phyloP scores from a whole-genome alignment of 108 stramenopile species.

The Skeletonema grethae region DNA sequence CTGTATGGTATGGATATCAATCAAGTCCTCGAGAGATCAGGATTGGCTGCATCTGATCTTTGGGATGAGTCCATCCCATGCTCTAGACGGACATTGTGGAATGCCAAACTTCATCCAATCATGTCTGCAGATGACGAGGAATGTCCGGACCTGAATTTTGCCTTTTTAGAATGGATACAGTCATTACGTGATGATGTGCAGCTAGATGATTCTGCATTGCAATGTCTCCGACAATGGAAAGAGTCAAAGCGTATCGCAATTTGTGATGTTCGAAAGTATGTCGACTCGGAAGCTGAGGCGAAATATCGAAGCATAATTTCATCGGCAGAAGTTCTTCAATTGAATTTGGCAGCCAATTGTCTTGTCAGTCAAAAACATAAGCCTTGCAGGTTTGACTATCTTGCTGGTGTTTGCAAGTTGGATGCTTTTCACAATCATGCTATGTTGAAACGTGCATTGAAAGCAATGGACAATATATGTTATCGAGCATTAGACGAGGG shows the following conservation, averaged over 20 bases:
- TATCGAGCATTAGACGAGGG: slow-evolving; percentile 22
- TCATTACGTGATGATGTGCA: slow-evolving; percentile 30
- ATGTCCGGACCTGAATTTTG: slow-evolving; percentile 19
- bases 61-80: slow-evolving; percentile 44
- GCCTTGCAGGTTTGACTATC: slow-evolving; percentile 26
- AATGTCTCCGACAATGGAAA: slow-evolving; percentile 56
- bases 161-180: slow-evolving; percentile 54
- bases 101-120: slow-evolving; percentile 68
- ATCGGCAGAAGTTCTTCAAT: background rate
- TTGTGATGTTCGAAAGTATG: slow-evolving; percentile 51
- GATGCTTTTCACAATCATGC: background rate
- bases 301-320: slow-evolving; percentile 39
- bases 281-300: slow-evolving; percentile 60
- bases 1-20: slow-evolving; percentile 60
- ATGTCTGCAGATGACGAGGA: slow-evolving; percentile 3
- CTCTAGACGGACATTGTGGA: slow-evolving; percentile 59
- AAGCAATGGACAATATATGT: slow-evolving; percentile 39
- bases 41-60: slow-evolving; percentile 44
- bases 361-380: slow-evolving; percentile 29
- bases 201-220: slow-evolving; percentile 6
- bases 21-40: slow-evolving; percentile 42
- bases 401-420: slow-evolving; percentile 16
- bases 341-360: background rate
- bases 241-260: slow-evolving; percentile 46
- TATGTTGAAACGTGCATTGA: slow-evolving; percentile 4